Base-by-base conservation (phyloP, 2,329 filamentous ascomycete genomes). In the Phialemoniopsis sp. region DNA sequence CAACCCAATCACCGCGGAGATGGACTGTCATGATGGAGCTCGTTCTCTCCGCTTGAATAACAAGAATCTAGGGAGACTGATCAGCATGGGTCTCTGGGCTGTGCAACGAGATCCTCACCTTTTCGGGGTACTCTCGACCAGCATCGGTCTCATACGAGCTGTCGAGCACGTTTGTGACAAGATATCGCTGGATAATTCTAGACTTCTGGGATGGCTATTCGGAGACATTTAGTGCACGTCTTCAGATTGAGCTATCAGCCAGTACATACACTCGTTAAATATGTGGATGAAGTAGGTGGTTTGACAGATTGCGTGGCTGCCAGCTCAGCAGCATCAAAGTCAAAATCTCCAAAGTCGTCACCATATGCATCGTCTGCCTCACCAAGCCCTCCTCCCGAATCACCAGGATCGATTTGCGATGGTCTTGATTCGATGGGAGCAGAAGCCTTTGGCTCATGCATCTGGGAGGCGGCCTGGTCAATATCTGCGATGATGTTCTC, bases 1-100 rank as follows among this genome's bases (percentile, higher is more conserved):
- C 85, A 45, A 80, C 76, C 93, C 93, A 98, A 36, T 88, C 86
- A 41, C 87, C 88, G 43, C 91, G 81, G 28, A 98, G 76, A 38
- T 82, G 78, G 21, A 97, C 81, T 2, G 78, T 80, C 51, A 77
- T 85, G 46, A 76, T 72, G 7, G 68, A 62, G 44, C 84, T 82
- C 1, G 76, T 81, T 42, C 75, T 80, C 49, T 96, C 89, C 37
- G 86, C 81, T 62, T 90, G 81, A 18, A 95, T 85, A n/a, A 87
- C 64, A 4, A 98, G 68, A 33, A 94, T 75, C 86, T 94, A 33
- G 37, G n/a, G 3, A 19, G 28, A 13, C 2, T 29, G 21, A 15
- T 26, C 19, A 29, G 28, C 17, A 17, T 26, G 13, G 16, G 4
- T 15, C 7, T n/a, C 5, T 18, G 26, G 8, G 21, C 7, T 4